Base-by-base conservation (phyloP, 176 grass and related monocot genomes). In the Lolium perenne region DNA sequence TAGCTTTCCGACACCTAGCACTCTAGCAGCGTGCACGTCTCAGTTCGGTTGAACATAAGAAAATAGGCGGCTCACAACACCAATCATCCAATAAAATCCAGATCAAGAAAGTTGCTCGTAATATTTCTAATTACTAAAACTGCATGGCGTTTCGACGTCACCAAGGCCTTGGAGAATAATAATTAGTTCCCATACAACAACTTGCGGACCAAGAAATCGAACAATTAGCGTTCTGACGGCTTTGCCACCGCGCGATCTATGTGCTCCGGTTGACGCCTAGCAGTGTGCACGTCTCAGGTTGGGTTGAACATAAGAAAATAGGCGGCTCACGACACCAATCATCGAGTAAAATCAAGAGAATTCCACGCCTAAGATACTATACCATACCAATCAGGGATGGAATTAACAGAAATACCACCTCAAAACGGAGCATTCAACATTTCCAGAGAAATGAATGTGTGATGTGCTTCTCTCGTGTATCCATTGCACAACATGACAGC, bases 271-370 rank as follows among this genome's bases (percentile, higher is more conserved):
- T 26, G 1, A 41, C 32, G 32, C 53, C 76, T 21, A 55, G 11
- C 76, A 77, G 50, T 58, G 75, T 25, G 20, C 75, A 78, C 51
- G 32, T 32, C 17, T n/a, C 45, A 74, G 71, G 23, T 26, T 74
- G 5, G 10, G 21, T 50, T 41, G 76, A 58, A 38, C 18, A 78
- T 38, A 18, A 76, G 46, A 23, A 8, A 6, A 50, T 8, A 40
- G 68, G 10, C 17, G 2, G 43, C 47, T 62, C 18, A 68, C 38
- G 74, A 10, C 60, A 80, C 22, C 2, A 66, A 77, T 43, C 40
- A 69, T 40, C 48, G 23, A 68, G 40, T 13, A 18, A 38, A 65
- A 80, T 20, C 2, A 63, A 60, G 7, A 38, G 46, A 29, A 73
- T 20, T 59, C 43, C 13, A 22, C 22, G 56, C 0, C 17, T 2